Base-by-base conservation (phyloP, 768 basidiomycete genomes). In the Suillus subluteus region DNA sequence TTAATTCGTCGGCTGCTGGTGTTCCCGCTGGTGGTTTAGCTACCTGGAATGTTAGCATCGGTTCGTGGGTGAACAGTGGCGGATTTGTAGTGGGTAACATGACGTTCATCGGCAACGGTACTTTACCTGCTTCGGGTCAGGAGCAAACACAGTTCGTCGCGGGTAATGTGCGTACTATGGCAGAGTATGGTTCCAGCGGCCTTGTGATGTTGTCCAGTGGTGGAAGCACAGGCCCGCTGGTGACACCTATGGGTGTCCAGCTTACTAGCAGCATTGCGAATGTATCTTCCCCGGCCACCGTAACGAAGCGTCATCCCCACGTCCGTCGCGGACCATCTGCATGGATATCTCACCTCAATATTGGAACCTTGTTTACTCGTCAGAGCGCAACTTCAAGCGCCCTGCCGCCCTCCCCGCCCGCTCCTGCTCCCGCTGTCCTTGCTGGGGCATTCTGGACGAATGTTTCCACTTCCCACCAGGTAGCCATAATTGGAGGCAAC, bases 391-490 rank as follows among this genome's bases (percentile, higher is more conserved):
- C 76, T 52, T 73, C 86, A 8, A 69, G 83, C 2, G 76, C 85
- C 1, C 84, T 94, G n/a, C 90, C 92, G 18, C 64, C 85, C 18
- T 54, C 79, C 1, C 81, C 86, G 37, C 78, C 87, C 12, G 82
- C 88, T 2, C 80, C 85, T 1, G 92, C 94, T 1, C 94, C 95
- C 0, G 89, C 94, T 21, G 87, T 98, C 67, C 82, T 98, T 64
- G 86, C 94, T 0, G 97, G 94, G 40, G 86, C 87, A 2, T 98
- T 95, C 81, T 98, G 94, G 94, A 91, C 87, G 8, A 98, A 98
- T 73, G 82, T 82, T 44, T 85, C 90, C 2, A 87, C 87, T 3
- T 80, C 80, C 12, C 83, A 85, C 6, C 87, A 92, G 65, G 77
- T 94, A 23, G 87, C 88, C 52, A 87, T 98, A 68, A 81, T 98